Base-by-base conservation (phyloP, 192 early-diverging fungal species). In the Dissophora ornata region DNA sequence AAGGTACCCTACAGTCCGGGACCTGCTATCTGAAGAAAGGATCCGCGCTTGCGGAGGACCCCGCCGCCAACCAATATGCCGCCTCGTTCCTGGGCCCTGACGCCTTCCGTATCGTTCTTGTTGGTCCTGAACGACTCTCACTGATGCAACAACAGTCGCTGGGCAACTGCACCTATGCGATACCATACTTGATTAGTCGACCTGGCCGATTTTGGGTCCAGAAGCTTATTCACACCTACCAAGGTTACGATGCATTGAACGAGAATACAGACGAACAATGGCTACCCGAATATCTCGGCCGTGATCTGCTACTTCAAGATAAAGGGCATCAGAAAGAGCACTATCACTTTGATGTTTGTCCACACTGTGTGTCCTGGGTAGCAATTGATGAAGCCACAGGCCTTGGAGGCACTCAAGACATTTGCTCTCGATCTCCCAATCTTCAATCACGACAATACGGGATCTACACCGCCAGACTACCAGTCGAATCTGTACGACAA, bases 131-230 rank as follows among this genome's bases (percentile, higher is more conserved):
- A 15, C 38, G 59, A 47, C 50, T 71, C 36, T 71, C 69, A 4
- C 32, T 71, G 44, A 49, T 71, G 58, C 69, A 71, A 36, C 69
- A 71, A 13, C 69, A 71, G 32, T 42, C 57, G 3, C 69, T 71
- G 8, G 69, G 69, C 2, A 29, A 54, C 18, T 69, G 67, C 42
- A 61, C 67, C 4, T 69, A 69, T 50, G 69, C 69, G 1, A 56
- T 71, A 33, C 69, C 69, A 7, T 71, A 71, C 52, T 51, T 71
- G 33, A 71, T 71, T 26, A 71, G 59, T 61, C 69, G 69, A 53
- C 69, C 69, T 3, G 69, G 69, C n/a, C 58, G 58, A 19, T 71
- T 71, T 53, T 71, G 69, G 69, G 69, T 71, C 16, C 69, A 71
- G 25, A 62, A 57, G 46, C 48, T 71, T 19, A 16, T 71, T 15